Evolutionary conservation across 148 eudicot species (phyloP), one percentile per base, ranked within the genome.

Genomic region (Vaccinium vitisidaea): DNA sequence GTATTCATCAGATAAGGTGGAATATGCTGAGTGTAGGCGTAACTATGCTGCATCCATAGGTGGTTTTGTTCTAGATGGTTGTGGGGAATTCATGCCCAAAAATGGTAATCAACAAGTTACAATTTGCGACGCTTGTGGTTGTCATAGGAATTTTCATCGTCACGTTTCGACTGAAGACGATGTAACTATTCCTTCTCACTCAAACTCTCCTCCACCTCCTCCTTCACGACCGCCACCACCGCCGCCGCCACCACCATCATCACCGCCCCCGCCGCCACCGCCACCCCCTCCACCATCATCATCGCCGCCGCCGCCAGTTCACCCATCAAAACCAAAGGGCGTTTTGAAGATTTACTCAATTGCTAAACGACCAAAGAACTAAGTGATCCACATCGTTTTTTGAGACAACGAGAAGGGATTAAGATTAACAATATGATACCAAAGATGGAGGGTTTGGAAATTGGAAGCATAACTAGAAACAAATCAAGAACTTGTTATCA

Each of bases 111-210:
- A 54, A 30, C 63, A 30, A 52, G 63, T 18, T 46, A 25, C 21
- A 27, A 3, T 78, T 19, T 79, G 82, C 6, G 49, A 30, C 18
- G 67, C 65, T 36, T 79, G 67, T 19, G 63, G 67, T 55, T 79
- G 82, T 55, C 82, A 79, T 32, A 56, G 82, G 6, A 55, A 19
- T 58, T 79, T 55, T 48, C 49, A 19, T 75, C 50, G 53, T 8
- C 2, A 46, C 5, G 53, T 75, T 8, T 43, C 2, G 15, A 75
- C 3, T 43, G 27, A 75, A 19, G 78, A 75, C 6, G 3, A 50
- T 50, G 11, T 50, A 50, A 12, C 53, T 10, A 8, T 0, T 50
- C 53, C 53, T 65, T 65, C 71, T 65, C 71, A 23, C 32, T 65
- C 71, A 65, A 65, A 65, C 32, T 65, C 30, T 61, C 69, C 27